Base-by-base conservation (phyloP, 2,329 filamentous ascomycete species). In the Trichoderma pleuroti region DNA sequence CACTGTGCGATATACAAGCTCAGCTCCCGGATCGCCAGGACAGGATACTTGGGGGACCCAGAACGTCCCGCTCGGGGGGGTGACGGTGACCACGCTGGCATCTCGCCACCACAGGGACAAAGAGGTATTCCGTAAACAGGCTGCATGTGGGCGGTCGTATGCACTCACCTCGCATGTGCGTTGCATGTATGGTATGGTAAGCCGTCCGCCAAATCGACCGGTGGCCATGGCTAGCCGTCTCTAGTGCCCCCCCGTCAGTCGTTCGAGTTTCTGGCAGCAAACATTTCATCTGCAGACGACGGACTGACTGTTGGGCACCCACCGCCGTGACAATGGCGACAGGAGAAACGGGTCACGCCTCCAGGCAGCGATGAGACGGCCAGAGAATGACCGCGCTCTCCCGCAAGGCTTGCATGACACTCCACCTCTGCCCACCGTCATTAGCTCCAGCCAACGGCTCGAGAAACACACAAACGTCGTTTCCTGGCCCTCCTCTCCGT, bases 1-100 rank as follows among this genome's bases (percentile, higher is more conserved):
- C 65, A 71, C 70, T 69, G 70, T 71, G 70, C 70, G 18, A 63
- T 67, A 39, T 71, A 71, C 70, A 71, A 56, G 39, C 65, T 36
- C 70, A 69, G 62, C 64, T 71, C 70, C 70, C 64, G 70, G 70
- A 71, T 71, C 70, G 63, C 49, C 68, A 57, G 49, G n/a, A 63
- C 32, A 46, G 60, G 68, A 62, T 62, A 71, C 64, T 32, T 69
- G 65, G 42, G 64, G 4, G 65, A 39, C 61, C 70, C 57, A 65
- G 65, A 60, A 30, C 42, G 18, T 52, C 54, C 65, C 65, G 36
- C 65, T 28, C 2, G 36, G 52, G 30, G 30, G 65, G 39, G 21
- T n/a, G 56, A 61, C 64, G 39, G n/a, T 30, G 39, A 61, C 64
- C 64, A 46, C 64, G 64, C 64, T 67, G 64, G 52, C 64, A 59